Evolutionary conservation across 73 alveolate species (phyloP).

Genomic region (Effrenium voratum): DNA sequence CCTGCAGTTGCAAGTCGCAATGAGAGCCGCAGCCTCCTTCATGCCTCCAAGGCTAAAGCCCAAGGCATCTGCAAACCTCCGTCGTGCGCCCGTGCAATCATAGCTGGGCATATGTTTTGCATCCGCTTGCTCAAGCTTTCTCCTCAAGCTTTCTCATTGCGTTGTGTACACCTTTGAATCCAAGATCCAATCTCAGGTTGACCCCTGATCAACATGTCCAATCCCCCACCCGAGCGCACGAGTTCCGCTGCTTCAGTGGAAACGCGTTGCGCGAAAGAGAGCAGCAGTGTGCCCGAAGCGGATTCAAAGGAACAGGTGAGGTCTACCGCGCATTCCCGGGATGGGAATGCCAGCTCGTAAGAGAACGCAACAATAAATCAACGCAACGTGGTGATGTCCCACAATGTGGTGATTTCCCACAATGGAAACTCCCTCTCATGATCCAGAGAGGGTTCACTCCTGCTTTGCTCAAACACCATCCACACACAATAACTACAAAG

Average conservation of each 20-base stretch:
- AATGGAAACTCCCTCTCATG: too few species aligned
- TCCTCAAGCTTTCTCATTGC: not conserved
- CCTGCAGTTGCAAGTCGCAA: not conserved
- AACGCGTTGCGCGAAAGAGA: too few species aligned
- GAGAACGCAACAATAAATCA: too few species aligned
- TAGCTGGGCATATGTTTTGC: not conserved
- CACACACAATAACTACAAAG: too few species aligned
- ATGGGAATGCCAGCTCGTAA: too few species aligned
- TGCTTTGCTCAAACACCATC: too few species aligned
- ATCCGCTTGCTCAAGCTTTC: not conserved
- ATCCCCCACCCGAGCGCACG: not conserved
- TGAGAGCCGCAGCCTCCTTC: conserved; percentile 78
- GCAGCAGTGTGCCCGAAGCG: too few species aligned
- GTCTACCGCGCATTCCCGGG: too few species aligned
- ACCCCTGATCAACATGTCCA: not conserved
- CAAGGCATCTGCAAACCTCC: conserved; percentile 57
- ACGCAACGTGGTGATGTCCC: too few species aligned
- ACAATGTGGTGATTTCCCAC: too few species aligned
- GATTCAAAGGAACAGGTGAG: too few species aligned
- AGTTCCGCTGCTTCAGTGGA: not conserved
- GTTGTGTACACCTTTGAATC: not conserved
- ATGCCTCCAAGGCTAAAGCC: conserved; percentile 49
- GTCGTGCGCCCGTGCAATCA: not conserved
- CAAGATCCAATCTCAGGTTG: not conserved
- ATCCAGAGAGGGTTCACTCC: too few species aligned